Conservation (phyloP, 2,329 filamentous ascomycete genomes). For the Fusarium sp. region DNA sequence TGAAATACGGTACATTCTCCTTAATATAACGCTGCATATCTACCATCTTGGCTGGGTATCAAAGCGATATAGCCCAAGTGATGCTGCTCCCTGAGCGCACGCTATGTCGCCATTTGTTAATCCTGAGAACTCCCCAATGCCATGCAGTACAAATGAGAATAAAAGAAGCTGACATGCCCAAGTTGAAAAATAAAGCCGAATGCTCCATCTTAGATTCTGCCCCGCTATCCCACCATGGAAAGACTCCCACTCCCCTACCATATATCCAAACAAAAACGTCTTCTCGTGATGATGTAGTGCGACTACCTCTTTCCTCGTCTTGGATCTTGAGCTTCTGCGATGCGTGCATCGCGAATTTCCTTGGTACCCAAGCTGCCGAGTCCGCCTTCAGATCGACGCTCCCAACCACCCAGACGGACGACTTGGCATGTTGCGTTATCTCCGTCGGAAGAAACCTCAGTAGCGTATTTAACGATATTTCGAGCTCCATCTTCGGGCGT, state of each 20-base stretch:
- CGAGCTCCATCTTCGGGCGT: slow-evolving; percentile 88
- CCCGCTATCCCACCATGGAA: background rate
- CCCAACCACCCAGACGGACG: slow-evolving; percentile 74
- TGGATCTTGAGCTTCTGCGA: slow-evolving; percentile 83
- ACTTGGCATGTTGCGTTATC: slow-evolving; percentile 77
- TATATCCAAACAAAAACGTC: slow-evolving; percentile 4
- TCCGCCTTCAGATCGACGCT: slow-evolving; percentile 82
- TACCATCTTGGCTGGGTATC: background rate
- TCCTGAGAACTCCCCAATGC: slow-evolving; percentile 38
- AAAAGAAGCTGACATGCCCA: slow-evolving; percentile 10
- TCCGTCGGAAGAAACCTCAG: slow-evolving; percentile 77
- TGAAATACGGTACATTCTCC: slow-evolving; percentile 9
- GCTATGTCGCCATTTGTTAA: slow-evolving; percentile 23
- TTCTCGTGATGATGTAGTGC: background rate
- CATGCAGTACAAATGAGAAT: slow-evolving; percentile 37
- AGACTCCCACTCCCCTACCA: background rate
- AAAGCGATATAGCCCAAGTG: slow-evolving; percentile 6
- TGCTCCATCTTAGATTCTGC: background rate
- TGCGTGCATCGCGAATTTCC: slow-evolving; percentile 87
- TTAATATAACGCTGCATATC: slow-evolving; percentile 11
- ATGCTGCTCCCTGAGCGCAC: slow-evolving; percentile 18
- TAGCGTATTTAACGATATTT: slow-evolving; percentile 86
- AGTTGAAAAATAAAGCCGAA: slow-evolving; percentile 16
- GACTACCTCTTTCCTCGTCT: slow-evolving; percentile 68
- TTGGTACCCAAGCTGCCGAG: slow-evolving; percentile 90